Evolutionary conservation across 2,329 filamentous ascomycete genomes (phyloP), one percentile per base, ranked within the genome.

Genomic region (Zymoseptoria tritici): DNA sequence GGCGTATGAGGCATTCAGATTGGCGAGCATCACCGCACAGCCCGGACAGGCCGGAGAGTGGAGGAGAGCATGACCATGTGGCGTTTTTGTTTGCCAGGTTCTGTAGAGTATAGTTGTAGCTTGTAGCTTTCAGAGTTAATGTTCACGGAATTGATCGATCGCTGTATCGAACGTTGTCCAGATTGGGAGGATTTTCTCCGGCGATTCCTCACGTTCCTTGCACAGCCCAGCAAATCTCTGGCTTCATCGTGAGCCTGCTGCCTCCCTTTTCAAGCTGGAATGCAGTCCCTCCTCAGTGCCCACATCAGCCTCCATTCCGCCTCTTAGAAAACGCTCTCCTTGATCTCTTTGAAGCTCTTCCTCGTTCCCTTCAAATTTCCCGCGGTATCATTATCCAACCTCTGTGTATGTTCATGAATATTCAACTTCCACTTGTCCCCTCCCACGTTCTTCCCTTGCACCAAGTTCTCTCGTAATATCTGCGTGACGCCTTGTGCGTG

Each of bases 341-440:
- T 77, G 55, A 78, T 76, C 59, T 77, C 76, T 61, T 67, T 68
- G 46, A 73, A 74, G 54, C 67, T 73, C 67, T 74, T 74, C 62
- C 62, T 71, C 51, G 71, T 74, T 20, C 71, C 70, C 63, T 72
- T 76, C 61, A 81, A 81, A 56, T 85, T 79, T 76, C 92, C 95
- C 69, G 97, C 85, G 36, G 87, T 90, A 68, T 97, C 91, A 72
- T 99, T 99, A 76, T 97, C 89, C 57, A 94, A 91, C 65, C 90
- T 82, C 75, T 99, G 93, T 29, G 88, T 99, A 65, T 96, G 79
- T 62, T 96, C 83, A 74, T 97, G 94, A 76, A 99, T 97, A 56
- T 87, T 83, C 59, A 97, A 78, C 72, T 88, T 97, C 67, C 65
- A 67, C 46, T 70, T 64, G 36, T 72, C 64, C 4, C 57, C 61